Conservation (phyloP, 805 yeast genomes). For the Novakomyces olei region DNA sequence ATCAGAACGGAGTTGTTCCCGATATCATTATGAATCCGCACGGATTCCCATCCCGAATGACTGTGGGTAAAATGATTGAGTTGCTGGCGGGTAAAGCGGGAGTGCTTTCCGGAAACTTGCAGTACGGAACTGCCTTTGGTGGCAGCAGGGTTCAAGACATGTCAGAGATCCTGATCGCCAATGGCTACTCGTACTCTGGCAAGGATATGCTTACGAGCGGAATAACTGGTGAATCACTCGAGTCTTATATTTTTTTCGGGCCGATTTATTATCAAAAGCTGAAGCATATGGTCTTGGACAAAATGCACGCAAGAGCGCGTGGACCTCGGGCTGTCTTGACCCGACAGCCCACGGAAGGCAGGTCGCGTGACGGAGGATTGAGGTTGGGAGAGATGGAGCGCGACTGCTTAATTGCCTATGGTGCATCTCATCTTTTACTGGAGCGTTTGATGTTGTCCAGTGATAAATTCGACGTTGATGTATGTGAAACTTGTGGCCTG, state of each 20-base stretch:
- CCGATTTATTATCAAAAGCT: constrained; percentile 95
- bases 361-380: constrained; percentile 96
- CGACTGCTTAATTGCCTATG: constrained; percentile 98
- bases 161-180: constrained; percentile 71
- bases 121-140: constrained; percentile 96
- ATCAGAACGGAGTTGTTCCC: constrained; percentile 76
- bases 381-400: constrained; percentile 99
- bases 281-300: constrained; percentile 96
- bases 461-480: constrained; percentile 93
- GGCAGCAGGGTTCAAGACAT: constrained; percentile 92
- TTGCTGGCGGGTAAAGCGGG: constrained; percentile 94
- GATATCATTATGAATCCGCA: constrained; percentile 98
- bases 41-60: constrained; percentile 99
- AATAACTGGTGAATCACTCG: constrained; percentile 88
- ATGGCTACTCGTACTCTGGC: constrained; percentile 87
- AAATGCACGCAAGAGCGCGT: constrained; percentile 98
- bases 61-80: constrained; percentile 97
- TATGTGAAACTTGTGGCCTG: constrained; percentile 81
- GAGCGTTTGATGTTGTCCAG: constrained; percentile 93
- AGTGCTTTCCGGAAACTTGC: constrained; percentile 70
- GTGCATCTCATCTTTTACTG: constrained; percentile 81
- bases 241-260: constrained; percentile 94
- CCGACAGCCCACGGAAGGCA: constrained; percentile 96
- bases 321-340: constrained; percentile 97
- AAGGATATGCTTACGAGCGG: constrained; percentile 96